Evolutionary conservation across 2,329 filamentous ascomycete genomes (phyloP).

Genomic region (Zasmidium cellare): DNA sequence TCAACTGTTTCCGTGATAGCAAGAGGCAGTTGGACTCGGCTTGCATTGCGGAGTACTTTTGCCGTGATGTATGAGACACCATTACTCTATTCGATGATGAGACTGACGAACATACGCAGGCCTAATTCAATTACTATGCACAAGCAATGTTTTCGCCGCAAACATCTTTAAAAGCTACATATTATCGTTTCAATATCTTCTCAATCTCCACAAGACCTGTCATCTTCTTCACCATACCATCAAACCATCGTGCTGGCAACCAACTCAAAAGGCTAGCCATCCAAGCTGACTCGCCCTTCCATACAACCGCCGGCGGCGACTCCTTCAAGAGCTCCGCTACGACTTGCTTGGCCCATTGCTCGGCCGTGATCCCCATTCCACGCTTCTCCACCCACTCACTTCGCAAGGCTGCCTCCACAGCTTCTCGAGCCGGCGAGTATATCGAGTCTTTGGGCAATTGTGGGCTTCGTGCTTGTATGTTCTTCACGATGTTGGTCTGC

Average conservation of each 20-base stretch:
- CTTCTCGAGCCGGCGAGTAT: constrained; percentile 17
- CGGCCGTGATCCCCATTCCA: constrained; percentile 9
- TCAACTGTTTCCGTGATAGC: neutral
- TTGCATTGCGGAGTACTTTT: neutral
- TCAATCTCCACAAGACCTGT: neutral
- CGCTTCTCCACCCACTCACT: constrained; percentile 4
- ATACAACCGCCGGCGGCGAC: constrained; percentile 11
- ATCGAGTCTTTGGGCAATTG: constrained; percentile 29
- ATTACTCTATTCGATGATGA: too few species aligned
- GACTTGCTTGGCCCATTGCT: constrained; percentile 21
- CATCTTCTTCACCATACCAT: constrained; percentile 7
- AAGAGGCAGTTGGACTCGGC: neutral
- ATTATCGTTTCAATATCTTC: neutral
- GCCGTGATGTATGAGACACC: neutral
- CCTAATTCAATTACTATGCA: too few species aligned
- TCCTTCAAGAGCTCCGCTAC: constrained; percentile 13
- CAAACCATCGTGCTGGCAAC: constrained; percentile 7
- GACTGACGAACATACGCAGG: too few species aligned
- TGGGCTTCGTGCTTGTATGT: constrained; percentile 2
- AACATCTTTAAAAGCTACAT: too few species aligned
- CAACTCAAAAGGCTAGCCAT: neutral
- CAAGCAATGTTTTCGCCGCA: too few species aligned
- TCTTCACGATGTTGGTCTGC: constrained; percentile 19
- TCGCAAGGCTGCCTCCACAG: constrained; percentile 10
- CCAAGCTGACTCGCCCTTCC: constrained; percentile 8